Conservation (phyloP, 2,329 filamentous ascomycete genomes). For the Huntiella omanensis region DNA sequence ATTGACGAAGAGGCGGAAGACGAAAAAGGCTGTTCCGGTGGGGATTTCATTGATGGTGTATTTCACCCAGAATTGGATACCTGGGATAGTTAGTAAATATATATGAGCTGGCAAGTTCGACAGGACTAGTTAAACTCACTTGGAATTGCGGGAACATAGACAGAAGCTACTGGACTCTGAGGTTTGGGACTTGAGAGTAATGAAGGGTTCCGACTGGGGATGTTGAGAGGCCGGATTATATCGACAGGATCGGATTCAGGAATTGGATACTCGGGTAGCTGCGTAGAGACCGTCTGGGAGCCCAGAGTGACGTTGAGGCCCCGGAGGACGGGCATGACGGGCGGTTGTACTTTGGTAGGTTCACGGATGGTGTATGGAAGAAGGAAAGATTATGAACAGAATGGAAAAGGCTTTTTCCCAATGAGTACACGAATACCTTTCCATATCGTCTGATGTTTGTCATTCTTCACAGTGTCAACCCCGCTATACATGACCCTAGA, state of each 20-base stretch:
- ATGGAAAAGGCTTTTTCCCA: too few species aligned
- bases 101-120: neutral
- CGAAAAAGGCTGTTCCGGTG: constrained; percentile 23
- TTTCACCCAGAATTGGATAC: constrained; percentile 32
- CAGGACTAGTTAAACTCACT: constrained; percentile 19
- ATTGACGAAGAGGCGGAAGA: constrained; percentile 38
- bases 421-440: too few species aligned
- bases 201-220: neutral
- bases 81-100: constrained; percentile 16
- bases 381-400: too few species aligned
- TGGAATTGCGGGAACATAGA: constrained; percentile 36
- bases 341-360: neutral
- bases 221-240: constrained; percentile 13
- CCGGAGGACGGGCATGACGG: constrained; percentile 28
- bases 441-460: too few species aligned
- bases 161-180: constrained; percentile 26
- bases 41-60: constrained; percentile 24
- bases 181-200: constrained; percentile 11
- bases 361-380: neutral
- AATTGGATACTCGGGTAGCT: constrained; percentile 35
- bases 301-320: constrained; percentile 29
- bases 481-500: too few species aligned
- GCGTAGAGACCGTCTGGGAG: constrained; percentile 18
- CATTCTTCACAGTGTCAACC: too few species aligned
- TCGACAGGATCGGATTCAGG: constrained; percentile 29